Evolutionary conservation across 257 asterid genomes (phyloP).

Genomic region (Jaltomata sinuosa): DNA sequence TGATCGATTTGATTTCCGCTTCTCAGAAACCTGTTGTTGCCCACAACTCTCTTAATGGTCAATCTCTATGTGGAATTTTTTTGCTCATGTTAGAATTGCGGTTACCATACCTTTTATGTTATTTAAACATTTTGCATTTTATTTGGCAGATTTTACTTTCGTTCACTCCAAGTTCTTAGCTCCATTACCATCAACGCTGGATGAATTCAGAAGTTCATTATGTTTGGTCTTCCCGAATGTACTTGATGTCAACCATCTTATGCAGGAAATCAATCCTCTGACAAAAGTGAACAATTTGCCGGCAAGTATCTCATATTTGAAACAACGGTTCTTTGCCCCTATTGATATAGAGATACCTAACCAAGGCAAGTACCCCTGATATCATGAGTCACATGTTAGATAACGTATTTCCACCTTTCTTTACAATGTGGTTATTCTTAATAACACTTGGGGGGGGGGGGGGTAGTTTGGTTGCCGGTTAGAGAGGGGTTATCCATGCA

Average conservation of each 20-base stretch:
- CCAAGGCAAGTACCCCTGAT: slow-evolving; percentile 26
- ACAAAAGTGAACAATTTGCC: slow-evolving; percentile 42
- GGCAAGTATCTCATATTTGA: slow-evolving; percentile 53
- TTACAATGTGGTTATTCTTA: background rate
- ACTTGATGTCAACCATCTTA: slow-evolving; percentile 66
- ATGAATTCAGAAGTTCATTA: slow-evolving; percentile 59
- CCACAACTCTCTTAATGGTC: slow-evolving; percentile 82
- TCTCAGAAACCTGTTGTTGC: slow-evolving; percentile 77
- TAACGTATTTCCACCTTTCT: background rate
- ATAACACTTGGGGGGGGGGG: background rate
- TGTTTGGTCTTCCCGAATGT: slow-evolving; percentile 40
- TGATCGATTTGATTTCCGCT: slow-evolving; percentile 74
- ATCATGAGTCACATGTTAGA: background rate
- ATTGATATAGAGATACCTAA: slow-evolving; percentile 50
- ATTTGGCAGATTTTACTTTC: slow-evolving; percentile 63
- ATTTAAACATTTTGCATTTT: slow-evolving; percentile 2
- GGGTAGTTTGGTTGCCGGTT: background rate
- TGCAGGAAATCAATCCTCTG: slow-evolving; percentile 54
- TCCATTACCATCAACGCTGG: slow-evolving; percentile 60
- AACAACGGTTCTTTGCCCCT: slow-evolving; percentile 36
- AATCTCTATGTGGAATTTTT: slow-evolving; percentile 12
- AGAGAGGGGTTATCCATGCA: background rate
- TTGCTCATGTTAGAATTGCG: slow-evolving; percentile 4
- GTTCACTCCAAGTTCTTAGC: slow-evolving; percentile 67
- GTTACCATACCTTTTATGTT: slow-evolving; percentile 4